Evolutionary conservation across 352 stramenopile species (phyloP).

Genomic region (Globisporangium yorkense): DNA sequence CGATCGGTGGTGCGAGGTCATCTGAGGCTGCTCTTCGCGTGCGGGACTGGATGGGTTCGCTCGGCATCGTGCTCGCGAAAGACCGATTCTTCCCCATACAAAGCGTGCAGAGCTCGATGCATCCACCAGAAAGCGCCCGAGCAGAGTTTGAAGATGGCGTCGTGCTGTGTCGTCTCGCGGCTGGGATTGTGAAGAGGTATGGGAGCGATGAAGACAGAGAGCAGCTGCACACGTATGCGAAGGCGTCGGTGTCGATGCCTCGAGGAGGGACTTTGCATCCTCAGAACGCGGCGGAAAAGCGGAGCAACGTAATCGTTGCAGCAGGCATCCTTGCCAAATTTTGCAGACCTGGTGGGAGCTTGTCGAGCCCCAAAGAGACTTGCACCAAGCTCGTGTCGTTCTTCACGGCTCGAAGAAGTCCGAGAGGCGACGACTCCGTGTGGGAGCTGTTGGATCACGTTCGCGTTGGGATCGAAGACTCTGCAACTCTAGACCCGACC

Average conservation of each 20-base stretch:
- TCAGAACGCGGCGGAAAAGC: slow-evolving; percentile 4
- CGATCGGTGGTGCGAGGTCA: not conserved
- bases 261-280: slow-evolving; percentile 1
- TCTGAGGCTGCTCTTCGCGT: not conserved
- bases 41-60: slow-evolving; percentile 7
- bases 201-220: not conserved
- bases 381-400: slow-evolving; percentile 4
- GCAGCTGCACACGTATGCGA: not conserved
- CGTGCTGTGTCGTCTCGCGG: slow-evolving; percentile 31
- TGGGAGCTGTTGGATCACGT: slow-evolving; percentile 10
- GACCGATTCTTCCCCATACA: not conserved
- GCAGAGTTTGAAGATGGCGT: slow-evolving; percentile 23
- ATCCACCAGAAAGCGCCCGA: not conserved
- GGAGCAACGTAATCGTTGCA: slow-evolving; percentile 9
- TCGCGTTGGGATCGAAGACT: slow-evolving; percentile 2
- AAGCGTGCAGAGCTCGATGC: not conserved
- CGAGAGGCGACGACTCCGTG: not conserved
- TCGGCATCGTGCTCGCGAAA: slow-evolving; percentile 12
- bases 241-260: not conserved
- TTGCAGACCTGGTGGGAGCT: not conserved
- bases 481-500: too few relatives aligned
- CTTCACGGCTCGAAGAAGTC: not conserved
- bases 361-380: not conserved
- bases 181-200: slow-evolving; percentile 13
- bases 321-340: slow-evolving; percentile 3